These are phyloP conservation scores for Ophidiomyces ophidiicola DNA, from an alignment of 2,329 filamentous ascomycete genomes.

Conservation along the genomic window DNA sequence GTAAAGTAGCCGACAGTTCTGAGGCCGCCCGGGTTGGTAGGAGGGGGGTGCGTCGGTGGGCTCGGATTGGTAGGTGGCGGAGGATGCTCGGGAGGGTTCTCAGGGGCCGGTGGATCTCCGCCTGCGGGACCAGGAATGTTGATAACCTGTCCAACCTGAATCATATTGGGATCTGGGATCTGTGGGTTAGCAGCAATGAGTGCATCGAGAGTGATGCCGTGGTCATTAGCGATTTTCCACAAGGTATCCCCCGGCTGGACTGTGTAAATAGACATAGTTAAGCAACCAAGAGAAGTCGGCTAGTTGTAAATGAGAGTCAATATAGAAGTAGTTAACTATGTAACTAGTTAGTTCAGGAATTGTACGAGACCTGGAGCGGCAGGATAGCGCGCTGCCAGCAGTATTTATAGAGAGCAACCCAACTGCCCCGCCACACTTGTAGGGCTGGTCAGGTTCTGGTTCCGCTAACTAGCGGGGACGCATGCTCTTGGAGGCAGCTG, in stretches of 20 bases:
- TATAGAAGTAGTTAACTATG: too few relatives aligned
- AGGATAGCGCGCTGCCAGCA: too few relatives aligned
- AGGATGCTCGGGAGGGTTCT: background rate
- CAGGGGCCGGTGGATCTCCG: background rate
- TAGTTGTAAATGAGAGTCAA: too few relatives aligned
- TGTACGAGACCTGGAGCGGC: too few relatives aligned
- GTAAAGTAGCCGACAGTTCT: constrained; percentile 35
- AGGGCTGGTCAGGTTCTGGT: constrained; percentile 1
- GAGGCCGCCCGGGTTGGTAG: constrained; percentile 7
- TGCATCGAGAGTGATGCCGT: constrained; percentile 19
- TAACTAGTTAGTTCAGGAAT: too few relatives aligned
- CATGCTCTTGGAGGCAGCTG: too few relatives aligned
- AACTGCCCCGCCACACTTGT: constrained; percentile 5
- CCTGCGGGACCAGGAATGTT: constrained; percentile 10
- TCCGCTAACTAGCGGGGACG: too few relatives aligned
- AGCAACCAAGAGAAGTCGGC: too few relatives aligned
- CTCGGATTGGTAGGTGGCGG: background rate
- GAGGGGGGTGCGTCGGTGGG: constrained; percentile 1
- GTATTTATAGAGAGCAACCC: too few relatives aligned
- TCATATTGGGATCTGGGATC: constrained; percentile 12
- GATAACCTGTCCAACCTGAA: constrained; percentile 14
- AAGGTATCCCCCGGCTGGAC: constrained; percentile 15
- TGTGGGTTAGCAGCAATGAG: constrained; percentile 16
- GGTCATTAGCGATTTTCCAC: constrained; percentile 26
- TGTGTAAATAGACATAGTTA: constrained; percentile 13